Conservation (phyloP, 176 grass and related monocot species). For the Oryza meridionalis region DNA sequence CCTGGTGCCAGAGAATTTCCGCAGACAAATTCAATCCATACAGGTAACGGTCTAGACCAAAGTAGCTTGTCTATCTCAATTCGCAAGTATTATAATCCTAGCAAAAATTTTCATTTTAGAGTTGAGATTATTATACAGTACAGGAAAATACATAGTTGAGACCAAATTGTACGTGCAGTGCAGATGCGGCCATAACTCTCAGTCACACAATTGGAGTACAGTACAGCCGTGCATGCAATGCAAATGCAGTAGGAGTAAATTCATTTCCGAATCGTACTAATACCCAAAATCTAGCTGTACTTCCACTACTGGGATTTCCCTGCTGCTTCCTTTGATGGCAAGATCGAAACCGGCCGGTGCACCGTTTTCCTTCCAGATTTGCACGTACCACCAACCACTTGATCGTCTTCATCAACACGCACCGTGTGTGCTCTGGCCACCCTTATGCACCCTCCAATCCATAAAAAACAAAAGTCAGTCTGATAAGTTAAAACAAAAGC, state of each 20-base stretch:
- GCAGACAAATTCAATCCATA: background rate
- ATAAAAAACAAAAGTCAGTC: no score
- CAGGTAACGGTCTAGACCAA: background rate
- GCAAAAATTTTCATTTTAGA: no score
- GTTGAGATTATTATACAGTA: no score
- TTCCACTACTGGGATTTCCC: background rate
- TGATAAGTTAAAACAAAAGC: no score
- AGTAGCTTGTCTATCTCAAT: no score
- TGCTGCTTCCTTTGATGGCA: background rate
- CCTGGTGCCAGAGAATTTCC: background rate
- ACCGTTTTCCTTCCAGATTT: background rate
- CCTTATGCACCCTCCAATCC: no score
- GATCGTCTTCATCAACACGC: background rate
- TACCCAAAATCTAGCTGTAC: background rate
- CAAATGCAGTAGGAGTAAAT: no score
- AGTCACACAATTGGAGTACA: background rate
- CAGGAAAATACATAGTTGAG: no score
- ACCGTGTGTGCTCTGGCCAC: background rate
- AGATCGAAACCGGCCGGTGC: background rate
- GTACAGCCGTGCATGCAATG: background rate
- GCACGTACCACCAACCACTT: background rate
- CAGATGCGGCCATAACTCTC: no score
- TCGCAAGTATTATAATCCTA: no score
- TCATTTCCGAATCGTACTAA: background rate
- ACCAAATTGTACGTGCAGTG: no score